These are phyloP conservation scores for Beauveria brongniartii DNA, from an alignment of 2,329 filamentous ascomycete species.

Conservation along the genomic window DNA sequence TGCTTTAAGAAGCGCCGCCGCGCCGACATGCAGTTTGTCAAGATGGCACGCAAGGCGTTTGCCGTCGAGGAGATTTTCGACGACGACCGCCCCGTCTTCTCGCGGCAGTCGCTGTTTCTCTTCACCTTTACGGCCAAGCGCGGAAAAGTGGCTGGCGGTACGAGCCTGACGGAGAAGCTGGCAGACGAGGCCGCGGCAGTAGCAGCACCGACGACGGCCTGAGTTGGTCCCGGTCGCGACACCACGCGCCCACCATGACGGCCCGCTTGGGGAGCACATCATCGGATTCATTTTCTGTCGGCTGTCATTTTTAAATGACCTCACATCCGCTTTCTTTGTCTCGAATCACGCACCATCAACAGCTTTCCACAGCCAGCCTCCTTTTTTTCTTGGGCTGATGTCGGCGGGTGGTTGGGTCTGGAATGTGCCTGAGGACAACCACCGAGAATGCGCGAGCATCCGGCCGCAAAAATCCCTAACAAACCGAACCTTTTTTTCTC, in stretches of 20 bases:
- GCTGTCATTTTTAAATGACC: not conserved
- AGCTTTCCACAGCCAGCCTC: not conserved
- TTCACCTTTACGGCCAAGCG: conserved; percentile 45
- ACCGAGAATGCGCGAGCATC: not conserved
- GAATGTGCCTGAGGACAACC: not conserved
- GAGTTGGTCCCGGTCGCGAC: no score
- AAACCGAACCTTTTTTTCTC: not conserved
- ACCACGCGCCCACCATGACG: no score
- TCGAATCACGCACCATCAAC: no score
- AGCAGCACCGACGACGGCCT: not conserved
- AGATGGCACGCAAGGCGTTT: conserved; percentile 60
- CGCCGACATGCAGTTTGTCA: conserved; percentile 69
- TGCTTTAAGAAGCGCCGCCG: conserved; percentile 91
- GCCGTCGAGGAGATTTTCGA: conserved; percentile 53
- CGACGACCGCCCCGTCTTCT: conserved; percentile 49
- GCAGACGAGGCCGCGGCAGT: not conserved
- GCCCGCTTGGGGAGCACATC: no score
- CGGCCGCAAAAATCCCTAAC: not conserved
- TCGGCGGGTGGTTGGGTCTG: not conserved
- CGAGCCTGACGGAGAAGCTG: no score
- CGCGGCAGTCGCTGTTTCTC: conserved; percentile 51
- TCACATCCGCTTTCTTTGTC: not conserved
- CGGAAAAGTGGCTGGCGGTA: not conserved
- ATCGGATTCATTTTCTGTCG: not conserved
- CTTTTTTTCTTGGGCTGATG: not conserved